phyloP scores from a whole-genome alignment of 495 filamentous ascomycete genomes.

The Annulohypoxylon maeteangense region DNA sequence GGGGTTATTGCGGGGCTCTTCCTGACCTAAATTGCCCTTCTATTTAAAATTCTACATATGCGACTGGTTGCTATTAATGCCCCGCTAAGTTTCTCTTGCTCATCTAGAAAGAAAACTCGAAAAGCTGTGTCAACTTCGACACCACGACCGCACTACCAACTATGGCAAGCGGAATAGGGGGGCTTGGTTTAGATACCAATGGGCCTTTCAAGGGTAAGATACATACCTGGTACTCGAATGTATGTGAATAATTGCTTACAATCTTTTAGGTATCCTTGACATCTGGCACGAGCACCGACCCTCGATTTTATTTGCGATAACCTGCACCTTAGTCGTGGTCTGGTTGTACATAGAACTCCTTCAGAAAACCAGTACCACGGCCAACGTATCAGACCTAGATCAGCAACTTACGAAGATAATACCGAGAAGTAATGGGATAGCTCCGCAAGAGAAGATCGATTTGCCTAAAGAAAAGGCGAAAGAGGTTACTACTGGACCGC shows the following conservation, averaged over 20 bases:
- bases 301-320: conserved; percentile 59
- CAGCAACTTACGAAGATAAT: conserved; percentile 31
- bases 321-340: conserved; percentile 50
- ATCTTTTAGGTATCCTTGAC: conserved; percentile 58
- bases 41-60: conserved; percentile 25
- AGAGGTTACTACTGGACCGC: conserved; percentile 49
- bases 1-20: conserved; percentile 22
- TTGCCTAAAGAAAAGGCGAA: conserved; percentile 35
- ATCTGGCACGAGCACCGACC: conserved; percentile 66
- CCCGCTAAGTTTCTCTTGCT: conserved; percentile 36
- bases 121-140: conserved; percentile 1
- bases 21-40: conserved; percentile 34
- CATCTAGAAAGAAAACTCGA: conserved; percentile 12
- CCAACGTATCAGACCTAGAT: conserved; percentile 38
- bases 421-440: conserved; percentile 24
- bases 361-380: background rate
- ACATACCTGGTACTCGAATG: background rate
- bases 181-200: conserved; percentile 4
- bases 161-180: conserved; percentile 32
- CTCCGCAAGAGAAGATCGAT: conserved; percentile 23
- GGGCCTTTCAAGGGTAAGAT: conserved; percentile 15
- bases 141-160: background rate
- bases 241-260: conserved; percentile 12
- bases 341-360: conserved; percentile 53
- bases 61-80: conserved; percentile 4